phyloP scores from a whole-genome alignment of 768 basidiomycete species.

The Pholiota molesta region DNA sequence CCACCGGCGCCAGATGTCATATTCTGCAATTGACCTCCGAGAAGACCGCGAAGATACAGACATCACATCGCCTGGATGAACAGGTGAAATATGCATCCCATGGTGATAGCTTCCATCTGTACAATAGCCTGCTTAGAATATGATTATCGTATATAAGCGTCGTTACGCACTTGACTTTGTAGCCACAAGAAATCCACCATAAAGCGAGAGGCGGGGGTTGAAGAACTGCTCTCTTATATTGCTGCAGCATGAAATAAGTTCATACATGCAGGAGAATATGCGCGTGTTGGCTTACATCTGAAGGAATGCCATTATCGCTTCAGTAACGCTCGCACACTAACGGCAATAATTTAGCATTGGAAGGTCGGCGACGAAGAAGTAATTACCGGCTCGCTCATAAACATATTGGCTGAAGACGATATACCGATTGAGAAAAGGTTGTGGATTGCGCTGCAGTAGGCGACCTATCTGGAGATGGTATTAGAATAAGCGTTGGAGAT shows the following conservation, averaged over 20 bases:
- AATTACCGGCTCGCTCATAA: slow-evolving; percentile 7
- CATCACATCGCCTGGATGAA: slow-evolving; percentile 37
- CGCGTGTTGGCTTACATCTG: slow-evolving; percentile 11
- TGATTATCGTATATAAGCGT: slow-evolving; percentile 6
- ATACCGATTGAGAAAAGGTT: neutral
- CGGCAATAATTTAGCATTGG: neutral
- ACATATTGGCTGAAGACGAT: slow-evolving; percentile 1
- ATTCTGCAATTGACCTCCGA: slow-evolving; percentile 44
- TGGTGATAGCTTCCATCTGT: slow-evolving; percentile 58
- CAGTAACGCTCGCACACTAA: slow-evolving; percentile 10
- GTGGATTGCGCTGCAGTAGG: neutral
- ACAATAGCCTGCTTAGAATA: slow-evolving; percentile 5
- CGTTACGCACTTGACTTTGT: slow-evolving; percentile 53
- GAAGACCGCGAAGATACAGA: slow-evolving; percentile 45
- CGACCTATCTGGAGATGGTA: neutral
- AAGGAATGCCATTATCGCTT: slow-evolving; percentile 18
- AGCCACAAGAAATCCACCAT: slow-evolving; percentile 57
- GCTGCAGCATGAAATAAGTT: slow-evolving; percentile 33
- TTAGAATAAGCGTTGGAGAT: neutral
- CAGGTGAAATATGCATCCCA: slow-evolving; percentile 62
- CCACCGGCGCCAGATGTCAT: slow-evolving; percentile 81
- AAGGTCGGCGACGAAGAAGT: neutral
- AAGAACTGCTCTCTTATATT: slow-evolving; percentile 64
- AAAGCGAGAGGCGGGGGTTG: slow-evolving; percentile 59
- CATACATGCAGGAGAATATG: neutral